Base-by-base conservation (phyloP, 2,329 filamentous ascomycete species). In the Xylariaceae sp. region DNA sequence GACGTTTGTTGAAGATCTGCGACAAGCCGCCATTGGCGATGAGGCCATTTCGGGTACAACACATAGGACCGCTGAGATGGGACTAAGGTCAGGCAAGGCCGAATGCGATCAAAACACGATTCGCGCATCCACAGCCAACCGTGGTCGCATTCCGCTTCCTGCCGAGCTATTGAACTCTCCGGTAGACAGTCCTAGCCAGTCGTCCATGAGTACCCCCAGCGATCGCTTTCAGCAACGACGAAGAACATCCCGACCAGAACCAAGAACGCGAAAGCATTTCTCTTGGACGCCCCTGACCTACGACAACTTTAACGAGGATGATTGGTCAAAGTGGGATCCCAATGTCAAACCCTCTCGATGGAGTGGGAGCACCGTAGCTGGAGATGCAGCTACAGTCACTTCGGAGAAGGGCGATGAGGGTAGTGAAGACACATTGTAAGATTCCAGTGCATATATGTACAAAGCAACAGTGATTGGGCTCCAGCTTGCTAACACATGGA, bases 21-120 rank as follows among this genome's bases (percentile, higher is more conserved):
- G 92, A 65, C 94, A 97, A 74, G 95, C 93, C 11, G 96, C 94
- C 0, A 92, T 99, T 5, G 94, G 94, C 23, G 94, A 99, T 57
- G 94, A 99, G 76, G 90, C 87, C 13, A 84, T 91, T 63, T 85
- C 80, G 61, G 87, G 85, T 11, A 73, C 69, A n/a, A 71, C 68
- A 47, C 69, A 75, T 60, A 66, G 73, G 50, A 75, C 72, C 61
- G 71, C 64, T 61, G 73, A 69, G 54, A 69, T 71, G 70, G 57
- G 63, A 59, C 56, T 67, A 2, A 67, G 70, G 30, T 56, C 63
- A 5, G 61, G 58, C 37, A 67, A 62, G 61, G 64, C 62, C 45
- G 65, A 67, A 44, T 72, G 69, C 39, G 74, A 78, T 56, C 77
- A 80, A 63, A 77, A 80, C 61, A 81, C 77, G 2, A 78, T 82